These are phyloP conservation scores for Rhizophlyctis rosea DNA, from an alignment of 192 early-diverging fungal species.

Conservation along the genomic window DNA sequence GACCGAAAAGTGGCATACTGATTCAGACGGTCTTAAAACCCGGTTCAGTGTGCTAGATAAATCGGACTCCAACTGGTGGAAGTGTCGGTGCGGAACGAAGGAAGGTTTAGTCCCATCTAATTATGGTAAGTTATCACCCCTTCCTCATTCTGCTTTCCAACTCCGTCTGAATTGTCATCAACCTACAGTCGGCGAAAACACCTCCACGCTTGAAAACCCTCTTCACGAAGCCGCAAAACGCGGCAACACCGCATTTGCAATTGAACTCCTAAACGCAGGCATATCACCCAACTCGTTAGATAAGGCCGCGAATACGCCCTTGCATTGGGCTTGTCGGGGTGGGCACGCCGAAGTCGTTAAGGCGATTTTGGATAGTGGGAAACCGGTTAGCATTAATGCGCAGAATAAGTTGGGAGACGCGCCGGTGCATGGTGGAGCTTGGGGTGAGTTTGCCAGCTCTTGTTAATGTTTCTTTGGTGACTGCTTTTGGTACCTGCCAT, in stretches of 20 bases:
- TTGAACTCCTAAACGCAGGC: constrained; percentile 45
- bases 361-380: constrained; percentile 26
- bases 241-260: constrained; percentile 42
- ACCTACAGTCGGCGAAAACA: constrained; percentile 48
- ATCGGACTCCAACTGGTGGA: constrained; percentile 53
- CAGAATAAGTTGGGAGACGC: constrained; percentile 59
- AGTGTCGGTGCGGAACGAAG: constrained; percentile 43
- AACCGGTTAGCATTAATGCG: background rate
- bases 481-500: too few species aligned
- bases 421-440: constrained; percentile 50
- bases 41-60: constrained; percentile 42
- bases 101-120: constrained; percentile 50
- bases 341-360: constrained; percentile 46
- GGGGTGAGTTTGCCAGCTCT: constrained; percentile 30
- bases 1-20: background rate
- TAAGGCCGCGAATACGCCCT: constrained; percentile 50
- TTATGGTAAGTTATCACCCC: constrained; percentile 30
- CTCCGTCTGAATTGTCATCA: background rate
- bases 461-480: background rate
- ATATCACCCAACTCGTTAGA: too few species aligned
- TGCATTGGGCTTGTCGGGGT: constrained; percentile 53
- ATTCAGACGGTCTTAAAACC: background rate
- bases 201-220: constrained; percentile 49
- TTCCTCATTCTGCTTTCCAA: background rate
- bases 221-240: too few species aligned